Percentiles rank a stretch among this genome's conserved stretches.
phyloP scores from a whole-genome alignment of 2,329 filamentous ascomycete genomes.

The Colletotrichum plurivorum region DNA sequence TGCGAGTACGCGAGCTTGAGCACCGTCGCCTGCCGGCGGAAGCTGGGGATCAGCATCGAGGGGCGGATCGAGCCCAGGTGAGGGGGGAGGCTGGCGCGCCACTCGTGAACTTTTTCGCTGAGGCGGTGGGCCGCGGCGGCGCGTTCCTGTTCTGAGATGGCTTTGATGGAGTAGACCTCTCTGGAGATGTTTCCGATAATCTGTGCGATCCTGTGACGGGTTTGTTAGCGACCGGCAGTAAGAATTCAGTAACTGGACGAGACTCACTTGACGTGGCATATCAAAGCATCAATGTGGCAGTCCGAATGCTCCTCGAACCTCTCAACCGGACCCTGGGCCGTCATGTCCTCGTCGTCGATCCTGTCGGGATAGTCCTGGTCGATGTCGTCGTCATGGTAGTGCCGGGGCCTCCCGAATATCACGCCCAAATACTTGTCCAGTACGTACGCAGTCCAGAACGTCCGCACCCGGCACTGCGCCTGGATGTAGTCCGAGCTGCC shows the following conservation, averaged over 20 bases:
- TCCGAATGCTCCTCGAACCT: constrained; percentile 52
- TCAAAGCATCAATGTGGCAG: constrained; percentile 64
- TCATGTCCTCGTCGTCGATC: constrained; percentile 71
- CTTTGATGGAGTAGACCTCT: constrained; percentile 56
- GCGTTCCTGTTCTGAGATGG: constrained; percentile 52
- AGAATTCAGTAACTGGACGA: not conserved
- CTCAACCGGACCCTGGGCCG: constrained; percentile 48
- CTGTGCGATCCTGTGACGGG: constrained; percentile 47
- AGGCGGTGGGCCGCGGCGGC: constrained; percentile 55
- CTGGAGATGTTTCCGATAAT: constrained; percentile 57
- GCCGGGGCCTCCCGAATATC: constrained; percentile 72
- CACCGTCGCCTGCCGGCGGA: constrained; percentile 65
- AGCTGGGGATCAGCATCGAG: constrained; percentile 60
- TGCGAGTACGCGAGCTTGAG: constrained; percentile 69
- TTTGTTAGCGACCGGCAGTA: constrained; percentile 1
- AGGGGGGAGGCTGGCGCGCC: constrained; percentile 56
- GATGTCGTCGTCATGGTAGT: constrained; percentile 75
- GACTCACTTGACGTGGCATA: constrained; percentile 59
- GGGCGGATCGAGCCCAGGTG: constrained; percentile 60
- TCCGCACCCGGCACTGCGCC: constrained; percentile 67
- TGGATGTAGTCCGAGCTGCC: constrained; percentile 57
- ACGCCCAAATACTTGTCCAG: constrained; percentile 75
- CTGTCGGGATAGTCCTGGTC: constrained; percentile 70
- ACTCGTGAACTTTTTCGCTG: constrained; percentile 54
- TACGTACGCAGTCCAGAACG: constrained; percentile 75